Base-by-base conservation (phyloP, 23 red algal species). In the Gracilaria vermiculophylla region DNA sequence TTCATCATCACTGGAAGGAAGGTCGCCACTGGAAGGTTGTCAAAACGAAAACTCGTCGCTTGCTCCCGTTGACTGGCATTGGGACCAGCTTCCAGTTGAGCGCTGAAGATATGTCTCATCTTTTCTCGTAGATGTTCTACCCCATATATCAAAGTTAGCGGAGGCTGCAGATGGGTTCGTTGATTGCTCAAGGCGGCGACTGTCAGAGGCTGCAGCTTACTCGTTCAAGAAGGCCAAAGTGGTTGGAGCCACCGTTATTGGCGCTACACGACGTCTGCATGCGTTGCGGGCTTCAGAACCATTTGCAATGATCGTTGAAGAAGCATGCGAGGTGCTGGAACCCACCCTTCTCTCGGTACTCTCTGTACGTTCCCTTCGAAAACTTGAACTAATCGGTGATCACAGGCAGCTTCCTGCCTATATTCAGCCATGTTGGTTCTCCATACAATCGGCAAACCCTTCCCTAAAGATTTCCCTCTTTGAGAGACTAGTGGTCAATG, bases 301-400 rank as follows among this genome's bases (percentile, higher is more conserved):
- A 48, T 90, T 90, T 66, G 85, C 85, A 5, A 79, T 79, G 70
- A 32, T 90, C 27, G 85, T 90, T 10, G 85, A 90, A 53, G 85
- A 90, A 70, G 85, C 71, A 33, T 90, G 82, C 43, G 85, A 90
- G 53, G 85, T 90, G 19, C 25, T 90, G 5, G 85, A 90, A 29
- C 85, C 74, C 3, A 79, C 72, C 17, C 62, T 90, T 23, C 23
- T 90, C 34, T 77, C 85, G 21, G 85, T 90, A 19, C 72, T 90
- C 29, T 43, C 85, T 21, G 71, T 78, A 23, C 70, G 71, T 10
- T 90, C 74, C 36, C 52, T 90, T 44, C 53, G 72, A 21, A 79
- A 90, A 25, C 69, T 90, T 43, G 74, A 90, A 31, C 69, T 90
- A 41, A 79, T 90, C n/a, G 72, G 85, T 31, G 72, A 90, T 47